Base-by-base conservation (phyloP, 805 yeast genomes). In the Saccharomyces jurei region DNA sequence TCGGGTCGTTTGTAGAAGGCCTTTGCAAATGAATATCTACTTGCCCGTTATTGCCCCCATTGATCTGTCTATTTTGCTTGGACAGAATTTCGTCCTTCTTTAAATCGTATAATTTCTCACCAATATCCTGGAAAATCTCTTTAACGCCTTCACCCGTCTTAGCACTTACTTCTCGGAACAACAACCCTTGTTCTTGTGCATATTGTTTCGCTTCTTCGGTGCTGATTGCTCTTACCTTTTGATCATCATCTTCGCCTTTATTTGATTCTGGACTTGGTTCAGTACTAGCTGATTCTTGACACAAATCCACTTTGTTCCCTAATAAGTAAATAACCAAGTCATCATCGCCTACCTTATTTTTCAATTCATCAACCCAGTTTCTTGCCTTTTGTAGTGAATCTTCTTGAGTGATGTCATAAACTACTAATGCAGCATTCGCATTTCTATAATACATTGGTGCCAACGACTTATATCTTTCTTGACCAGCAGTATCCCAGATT, bases 401-500 rank as follows among this genome's bases (percentile, higher is more conserved):
- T 41, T 77, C 75, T 54, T 82, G 85, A 1, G 87, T 82, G 51
- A 91, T 68, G 66, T 94, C 98, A 67, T 86, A 92, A 25, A 95
- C 96, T 0, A 94, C 86, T 26, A 94, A 76, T 0, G 98, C 98
- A 29, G 86, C 81, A 64, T 87, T 82, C 1, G 94, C 85, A 62
- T 87, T 86, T 53, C 95, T 73, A 65, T 87, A 87, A 67, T 87
- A 87, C 84, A 87, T 83, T 17, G 95, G 94, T 0, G 94, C 90
- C 58, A 87, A 71, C 21, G 89, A 83, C 64, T 86, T 87, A 74
- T 87, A 87, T 50, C 95, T 75, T 66, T 87, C 95, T 67, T 87
- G 99, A 27, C 99, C 99, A 0, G 99, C 99, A 13, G 99, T 92
- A 68, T 92, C 99, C 96, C 94, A 85, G 52, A 85, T 83, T 63